These are phyloP conservation scores for Aspergillus panamensis DNA, from an alignment of 495 filamentous ascomycete species.

Conservation along the genomic window DNA sequence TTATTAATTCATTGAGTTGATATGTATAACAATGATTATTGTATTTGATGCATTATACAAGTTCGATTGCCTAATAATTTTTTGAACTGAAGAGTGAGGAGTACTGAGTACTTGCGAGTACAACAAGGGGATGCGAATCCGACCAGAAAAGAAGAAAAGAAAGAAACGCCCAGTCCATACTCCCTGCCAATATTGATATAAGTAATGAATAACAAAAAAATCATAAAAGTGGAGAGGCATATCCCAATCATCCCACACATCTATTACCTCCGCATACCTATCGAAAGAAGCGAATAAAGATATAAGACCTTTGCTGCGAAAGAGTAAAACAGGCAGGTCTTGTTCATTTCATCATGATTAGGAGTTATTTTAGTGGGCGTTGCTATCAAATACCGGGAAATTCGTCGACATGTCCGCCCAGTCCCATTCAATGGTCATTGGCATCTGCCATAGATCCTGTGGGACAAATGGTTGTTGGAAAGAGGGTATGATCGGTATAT, in stretches of 20 bases:
- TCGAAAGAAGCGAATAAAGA: neutral
- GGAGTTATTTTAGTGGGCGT: slow-evolving; percentile 11
- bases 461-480: slow-evolving; percentile 93
- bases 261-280: slow-evolving; percentile 1
- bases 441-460: slow-evolving; percentile 95
- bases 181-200: slow-evolving; percentile 10
- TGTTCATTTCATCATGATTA: slow-evolving; percentile 16
- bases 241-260: neutral
- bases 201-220: slow-evolving; percentile 4
- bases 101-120: neutral
- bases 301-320: neutral
- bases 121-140: neutral
- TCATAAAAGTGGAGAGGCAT: neutral
- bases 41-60: neutral
- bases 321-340: neutral
- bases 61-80: neutral
- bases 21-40: neutral
- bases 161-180: slow-evolving; percentile 4
- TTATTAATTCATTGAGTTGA: neutral
- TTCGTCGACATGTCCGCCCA: slow-evolving; percentile 82
- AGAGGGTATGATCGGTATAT: slow-evolving; percentile 39
- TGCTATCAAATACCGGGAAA: slow-evolving; percentile 39
- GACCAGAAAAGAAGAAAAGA: neutral
- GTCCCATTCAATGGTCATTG: slow-evolving; percentile 97
- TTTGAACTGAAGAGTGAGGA: slow-evolving; percentile 6